A percentile compares a stretch with the other conserved stretches of the same genome.
Conservation (phyloP, 2,329 filamentous ascomycete genomes). For the Ambrosiella beaveri region DNA sequence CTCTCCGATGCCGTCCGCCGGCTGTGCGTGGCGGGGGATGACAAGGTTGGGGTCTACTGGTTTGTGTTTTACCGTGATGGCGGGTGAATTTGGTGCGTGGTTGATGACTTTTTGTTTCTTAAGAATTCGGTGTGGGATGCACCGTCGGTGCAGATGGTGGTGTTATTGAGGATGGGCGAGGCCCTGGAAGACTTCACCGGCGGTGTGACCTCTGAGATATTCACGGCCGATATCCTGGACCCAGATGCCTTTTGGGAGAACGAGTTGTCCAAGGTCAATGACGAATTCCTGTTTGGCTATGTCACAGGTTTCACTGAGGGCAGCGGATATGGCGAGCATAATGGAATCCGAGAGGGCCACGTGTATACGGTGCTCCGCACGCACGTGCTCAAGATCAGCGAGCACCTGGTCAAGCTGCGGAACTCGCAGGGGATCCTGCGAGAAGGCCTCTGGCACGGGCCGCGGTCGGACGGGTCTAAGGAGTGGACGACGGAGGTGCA, state of each 20-base stretch:
- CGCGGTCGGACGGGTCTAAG: conserved; percentile 42
- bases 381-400: conserved; percentile 26
- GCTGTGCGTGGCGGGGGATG: conserved; percentile 60
- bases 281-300: conserved; percentile 55
- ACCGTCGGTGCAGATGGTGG: conserved; percentile 53
- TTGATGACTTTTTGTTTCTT: conserved; percentile 80
- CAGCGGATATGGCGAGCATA: conserved; percentile 23
- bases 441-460: conserved; percentile 37
- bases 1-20: conserved; percentile 52
- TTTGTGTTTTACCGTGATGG: conserved; percentile 81
- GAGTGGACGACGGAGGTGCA: conserved; percentile 38
- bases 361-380: conserved; percentile 35
- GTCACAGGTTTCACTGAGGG: conserved; percentile 30
- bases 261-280: conserved; percentile 60
- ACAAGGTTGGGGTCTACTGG: conserved; percentile 64
- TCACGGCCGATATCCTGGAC: conserved; percentile 52
- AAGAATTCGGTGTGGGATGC: conserved; percentile 71
- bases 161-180: conserved; percentile 55
- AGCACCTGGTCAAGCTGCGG: conserved; percentile 38
- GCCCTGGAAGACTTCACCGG: conserved; percentile 41
- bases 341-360: conserved; percentile 41
- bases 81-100: conserved; percentile 80
- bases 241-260: conserved; percentile 51
- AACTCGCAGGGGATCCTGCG: conserved; percentile 40
- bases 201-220: conserved; percentile 49